phyloP scores from a whole-genome alignment of 208 protist species.

The Trypanosomatidae sp. region DNA sequence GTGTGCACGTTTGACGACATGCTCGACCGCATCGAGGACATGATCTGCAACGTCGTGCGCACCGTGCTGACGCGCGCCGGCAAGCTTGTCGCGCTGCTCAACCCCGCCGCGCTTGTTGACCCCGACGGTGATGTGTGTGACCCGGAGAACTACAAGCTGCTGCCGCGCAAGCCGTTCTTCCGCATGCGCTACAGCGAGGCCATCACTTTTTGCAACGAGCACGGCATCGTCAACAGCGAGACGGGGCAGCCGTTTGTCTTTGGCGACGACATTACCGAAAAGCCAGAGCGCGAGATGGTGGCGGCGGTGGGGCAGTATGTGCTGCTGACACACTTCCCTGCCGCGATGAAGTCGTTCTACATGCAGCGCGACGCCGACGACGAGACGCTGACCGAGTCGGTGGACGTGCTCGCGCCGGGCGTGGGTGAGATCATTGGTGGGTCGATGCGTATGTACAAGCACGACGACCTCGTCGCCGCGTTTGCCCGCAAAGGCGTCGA shows the following conservation, averaged over 20 bases:
- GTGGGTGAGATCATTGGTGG: constrained; percentile 99
- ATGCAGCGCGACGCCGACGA: constrained; percentile 90
- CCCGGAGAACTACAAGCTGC: constrained; percentile 80
- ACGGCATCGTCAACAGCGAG: constrained; percentile 91
- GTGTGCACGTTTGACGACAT: constrained; percentile 97
- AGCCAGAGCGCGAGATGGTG: constrained; percentile 96
- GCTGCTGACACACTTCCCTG: constrained; percentile 96
- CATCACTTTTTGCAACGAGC: constrained; percentile 93
- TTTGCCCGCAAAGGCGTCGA: constrained; percentile 94
- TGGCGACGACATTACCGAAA: constrained; percentile 97
- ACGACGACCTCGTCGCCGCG: constrained; percentile 87
- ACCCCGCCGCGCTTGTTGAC: constrained; percentile 76
- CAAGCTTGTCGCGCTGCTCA: constrained; percentile 82
- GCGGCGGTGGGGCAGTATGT: constrained; percentile 95
- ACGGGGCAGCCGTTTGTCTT: constrained; percentile 83
- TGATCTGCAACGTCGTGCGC: constrained; percentile 85
- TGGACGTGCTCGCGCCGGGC: constrained; percentile 95
- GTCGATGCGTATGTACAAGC: constrained; percentile 94
- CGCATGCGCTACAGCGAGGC: constrained; percentile 94
- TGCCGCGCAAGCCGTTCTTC: constrained; percentile 91
- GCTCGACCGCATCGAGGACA: constrained; percentile 89
- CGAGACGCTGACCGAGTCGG: constrained; percentile 83
- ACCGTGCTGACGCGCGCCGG: constrained; percentile 50
- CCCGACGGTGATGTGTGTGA: constrained; percentile 35
- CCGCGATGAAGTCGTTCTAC: constrained; percentile 98